Evolutionary conservation across 1,284 basidiomycete species (phyloP), one percentile per base, ranked within the genome.

Genomic region (Cryptococcus sp.): DNA sequence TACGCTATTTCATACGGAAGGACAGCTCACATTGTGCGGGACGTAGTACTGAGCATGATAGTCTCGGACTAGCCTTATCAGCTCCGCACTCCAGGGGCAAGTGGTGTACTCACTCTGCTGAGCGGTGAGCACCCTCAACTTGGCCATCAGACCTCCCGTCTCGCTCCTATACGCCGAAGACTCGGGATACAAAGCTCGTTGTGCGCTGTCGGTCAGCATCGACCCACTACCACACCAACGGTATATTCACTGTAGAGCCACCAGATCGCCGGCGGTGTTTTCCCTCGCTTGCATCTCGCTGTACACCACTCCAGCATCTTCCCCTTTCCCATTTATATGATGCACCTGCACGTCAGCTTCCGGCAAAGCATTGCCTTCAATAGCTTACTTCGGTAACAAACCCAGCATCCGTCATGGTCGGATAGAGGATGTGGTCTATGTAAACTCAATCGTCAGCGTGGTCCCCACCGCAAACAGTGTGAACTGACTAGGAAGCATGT

Each of bases 261-360:
- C 93, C 36, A 97, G 76, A 75, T 97, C 91, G 12, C 82, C 84
- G 0, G 87, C 82, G 4, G 87, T 89, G 65, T 97, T 97, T 75
- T 98, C 87, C 42, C 94, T 80, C 1, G 91, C 95, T 75, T 98
- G 94, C 95, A 99, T 99, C 75, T 94, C 88, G 61, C 86, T 89
- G 71, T 93, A 97, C 24, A 99, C 95, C 2, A 99, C 95, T 40
- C 95, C 95, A 10, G 89, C 87, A 66, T 98, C 84, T 63, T 94
- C 83, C 4, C 90, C 94, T 64, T 88, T 82, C 10, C 80, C 80
- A 70, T 97, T 87, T 62, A 97, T 83, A 71, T 97, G 93, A 69
- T 93, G 88, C 16, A 93, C 87, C 85, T 87, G 26, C 7, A 24
- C 5, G 14, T 23, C 1, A 37, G 34, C 14, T n/a, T n/a, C n/a